phyloP scores from a whole-genome alignment of 1,284 basidiomycete genomes.

The Rhodotorula sp. region DNA sequence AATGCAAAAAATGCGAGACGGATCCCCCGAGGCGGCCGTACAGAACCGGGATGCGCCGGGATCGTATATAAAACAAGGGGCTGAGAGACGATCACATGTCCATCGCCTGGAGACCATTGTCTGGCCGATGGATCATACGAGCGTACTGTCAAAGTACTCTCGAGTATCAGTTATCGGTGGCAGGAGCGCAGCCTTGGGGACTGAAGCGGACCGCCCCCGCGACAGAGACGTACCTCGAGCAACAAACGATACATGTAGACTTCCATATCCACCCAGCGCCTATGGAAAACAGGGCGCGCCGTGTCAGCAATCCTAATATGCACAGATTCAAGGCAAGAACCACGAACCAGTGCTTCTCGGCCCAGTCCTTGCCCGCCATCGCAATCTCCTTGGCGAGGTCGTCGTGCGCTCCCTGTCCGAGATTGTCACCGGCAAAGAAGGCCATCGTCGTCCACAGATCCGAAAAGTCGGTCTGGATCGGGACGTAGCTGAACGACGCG shows the following conservation, averaged over 20 bases:
- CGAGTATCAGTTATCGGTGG: too few species aligned
- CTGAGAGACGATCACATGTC: neutral
- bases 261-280: conserved; percentile 27
- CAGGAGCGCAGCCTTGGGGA: too few species aligned
- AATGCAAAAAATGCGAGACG: too few species aligned
- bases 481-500: conserved; percentile 42
- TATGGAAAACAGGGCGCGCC: neutral
- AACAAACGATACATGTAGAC: conserved; percentile 29
- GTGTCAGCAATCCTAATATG: neutral
- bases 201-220: neutral
- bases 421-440: conserved; percentile 53
- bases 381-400: conserved; percentile 52
- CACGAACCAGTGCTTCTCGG: conserved; percentile 50
- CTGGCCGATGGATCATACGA: neutral
- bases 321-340: conserved; percentile 47
- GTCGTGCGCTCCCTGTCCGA: conserved; percentile 50
- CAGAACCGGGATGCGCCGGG: neutral
- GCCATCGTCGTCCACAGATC: conserved; percentile 55
- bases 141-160: neutral
- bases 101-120: neutral
- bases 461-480: conserved; percentile 53
- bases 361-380: conserved; percentile 51
- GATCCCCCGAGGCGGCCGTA: too few species aligned
- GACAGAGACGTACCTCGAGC: conserved; percentile 24
- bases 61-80: neutral